phyloP scores from a whole-genome alignment of 805 yeast species.

The Wickerhamomyces alni region DNA sequence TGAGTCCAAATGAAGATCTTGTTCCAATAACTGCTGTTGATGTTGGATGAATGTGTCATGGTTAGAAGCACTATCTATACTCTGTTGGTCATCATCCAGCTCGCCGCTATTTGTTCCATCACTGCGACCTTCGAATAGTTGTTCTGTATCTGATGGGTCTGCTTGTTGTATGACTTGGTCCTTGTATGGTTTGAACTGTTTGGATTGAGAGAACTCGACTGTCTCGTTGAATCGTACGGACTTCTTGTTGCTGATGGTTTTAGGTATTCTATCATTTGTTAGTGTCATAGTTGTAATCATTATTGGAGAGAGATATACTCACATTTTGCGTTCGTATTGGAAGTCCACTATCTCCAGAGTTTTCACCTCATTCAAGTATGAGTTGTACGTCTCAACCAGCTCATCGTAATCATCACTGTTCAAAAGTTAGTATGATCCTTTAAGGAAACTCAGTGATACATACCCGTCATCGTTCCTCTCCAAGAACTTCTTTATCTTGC shows the following conservation, averaged over 20 bases:
- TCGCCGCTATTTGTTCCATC: conserved; percentile 1
- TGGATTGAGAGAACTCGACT: conserved; percentile 9
- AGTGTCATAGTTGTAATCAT: no score
- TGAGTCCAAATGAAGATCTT: conserved; percentile 36
- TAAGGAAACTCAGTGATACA: no score
- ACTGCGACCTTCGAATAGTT: conserved; percentile 16
- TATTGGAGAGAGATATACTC: background rate
- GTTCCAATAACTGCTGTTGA: conserved; percentile 41
- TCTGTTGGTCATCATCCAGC: conserved; percentile 4
- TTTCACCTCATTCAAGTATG: conserved; percentile 6
- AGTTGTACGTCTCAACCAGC: conserved; percentile 16
- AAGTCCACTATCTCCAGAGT: conserved; percentile 14
- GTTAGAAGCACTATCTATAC: conserved; percentile 23
- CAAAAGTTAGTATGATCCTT: conserved; percentile 8
- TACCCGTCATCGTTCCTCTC: conserved; percentile 24
- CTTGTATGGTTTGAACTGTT: conserved; percentile 16
- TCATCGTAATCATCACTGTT: conserved; percentile 21
- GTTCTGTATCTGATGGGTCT: conserved; percentile 6
- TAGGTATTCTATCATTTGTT: background rate
- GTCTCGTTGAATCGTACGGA: conserved; percentile 24
- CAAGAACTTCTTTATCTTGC: conserved; percentile 18
- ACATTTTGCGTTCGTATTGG: conserved; percentile 11
- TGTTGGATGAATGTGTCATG: conserved; percentile 34
- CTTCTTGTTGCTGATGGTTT: conserved; percentile 12
- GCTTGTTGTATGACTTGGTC: conserved; percentile 13